Evolutionary conservation across 1,284 basidiomycete genomes (phyloP), one percentile per base, ranked within the genome.

Genomic region (Ceratorhiza oryzae-sativae): DNA sequence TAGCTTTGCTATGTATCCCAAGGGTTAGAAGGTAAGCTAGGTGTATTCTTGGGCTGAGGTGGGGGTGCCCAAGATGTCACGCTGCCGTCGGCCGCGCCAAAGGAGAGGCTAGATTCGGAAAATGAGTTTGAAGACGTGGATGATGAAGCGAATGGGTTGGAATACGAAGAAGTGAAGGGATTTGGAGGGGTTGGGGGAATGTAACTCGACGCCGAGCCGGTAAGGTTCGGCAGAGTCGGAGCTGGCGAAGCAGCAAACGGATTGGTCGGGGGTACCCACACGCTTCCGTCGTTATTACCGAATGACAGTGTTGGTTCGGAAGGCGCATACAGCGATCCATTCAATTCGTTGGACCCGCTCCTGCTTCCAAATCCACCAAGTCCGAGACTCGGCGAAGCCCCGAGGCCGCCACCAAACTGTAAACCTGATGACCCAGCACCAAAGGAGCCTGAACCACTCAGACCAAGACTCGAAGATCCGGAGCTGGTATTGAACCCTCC

Each of bases 51-150:
- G 20, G 72, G 72, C 36, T 55, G 41, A 8, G 72, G 53, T 27
- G 72, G 53, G 3, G 53, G 53, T 18, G 53, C 53, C 72, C 72
- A 73, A 13, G 72, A 56, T 5, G 49, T 59, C 5, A 73, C 45
- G 25, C 30, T 55, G 8, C 71, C 73, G 34, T 74, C 73, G 6
- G 46, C 36, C 2, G 62, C 60, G 8, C 73, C 73, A 45, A 74
- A 74, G 4, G 73, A 73, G 13, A 73, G 23, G n/a, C 36, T 53
- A 18, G 70, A 65, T 4, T 41, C 55, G 5, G 73, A 49, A 12
- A 61, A 56, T 0, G 70, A 71, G 23, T 51, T 61, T 6, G 36
- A 39, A 6, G 36, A 39, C 8, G 36, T 39, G 13, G 36, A 39
- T 13, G 36, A 6, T 6, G 36, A 39, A 6, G 36, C 6, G 13